A percentile compares a stretch with the other conserved stretches of the same genome.
Conservation (phyloP, 2,329 filamentous ascomycete species). For the Aureobasidium sp. region DNA sequence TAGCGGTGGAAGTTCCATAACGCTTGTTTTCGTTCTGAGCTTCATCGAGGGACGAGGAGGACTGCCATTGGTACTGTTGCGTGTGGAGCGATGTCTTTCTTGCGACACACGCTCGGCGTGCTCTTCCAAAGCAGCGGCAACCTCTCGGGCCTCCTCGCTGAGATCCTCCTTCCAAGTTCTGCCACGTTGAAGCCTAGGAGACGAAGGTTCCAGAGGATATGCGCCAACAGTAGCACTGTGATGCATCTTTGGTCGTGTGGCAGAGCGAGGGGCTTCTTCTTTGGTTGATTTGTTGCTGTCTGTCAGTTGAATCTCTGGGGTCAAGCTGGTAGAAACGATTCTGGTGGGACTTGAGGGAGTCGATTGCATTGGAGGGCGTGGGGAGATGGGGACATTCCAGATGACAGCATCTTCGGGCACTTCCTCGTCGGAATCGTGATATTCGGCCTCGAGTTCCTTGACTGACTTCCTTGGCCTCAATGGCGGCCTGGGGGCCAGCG, state of each 20-base stretch:
- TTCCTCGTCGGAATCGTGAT: slow-evolving; percentile 66
- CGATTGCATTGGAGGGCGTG: slow-evolving; percentile 32
- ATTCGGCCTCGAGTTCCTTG: slow-evolving; percentile 66
- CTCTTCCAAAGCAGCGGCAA: slow-evolving; percentile 75
- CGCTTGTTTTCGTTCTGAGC: slow-evolving; percentile 21
- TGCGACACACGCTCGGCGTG: slow-evolving; percentile 49
- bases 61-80: slow-evolving; percentile 21
- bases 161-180: slow-evolving; percentile 70
- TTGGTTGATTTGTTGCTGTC: background rate
- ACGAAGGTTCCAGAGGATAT: slow-evolving; percentile 21
- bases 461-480: slow-evolving; percentile 67
- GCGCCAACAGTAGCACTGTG: slow-evolving; percentile 25
- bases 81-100: slow-evolving; percentile 10
- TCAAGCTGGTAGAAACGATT: slow-evolving; percentile 20
- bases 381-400: slow-evolving; percentile 76
- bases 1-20: slow-evolving; percentile 53
- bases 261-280: slow-evolving; percentile 2
- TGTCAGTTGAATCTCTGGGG: background rate
- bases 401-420: slow-evolving; percentile 72
- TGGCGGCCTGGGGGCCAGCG: slow-evolving; percentile 31
- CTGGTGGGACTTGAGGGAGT: slow-evolving; percentile 27
- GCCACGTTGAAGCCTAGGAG: slow-evolving; percentile 32
- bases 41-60: slow-evolving; percentile 22
- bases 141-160: slow-evolving; percentile 61
- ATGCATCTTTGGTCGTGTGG: slow-evolving; percentile 18